Base-by-base conservation (phyloP, 2,329 filamentous ascomycete genomes). In the Gremmenia infestans region DNA sequence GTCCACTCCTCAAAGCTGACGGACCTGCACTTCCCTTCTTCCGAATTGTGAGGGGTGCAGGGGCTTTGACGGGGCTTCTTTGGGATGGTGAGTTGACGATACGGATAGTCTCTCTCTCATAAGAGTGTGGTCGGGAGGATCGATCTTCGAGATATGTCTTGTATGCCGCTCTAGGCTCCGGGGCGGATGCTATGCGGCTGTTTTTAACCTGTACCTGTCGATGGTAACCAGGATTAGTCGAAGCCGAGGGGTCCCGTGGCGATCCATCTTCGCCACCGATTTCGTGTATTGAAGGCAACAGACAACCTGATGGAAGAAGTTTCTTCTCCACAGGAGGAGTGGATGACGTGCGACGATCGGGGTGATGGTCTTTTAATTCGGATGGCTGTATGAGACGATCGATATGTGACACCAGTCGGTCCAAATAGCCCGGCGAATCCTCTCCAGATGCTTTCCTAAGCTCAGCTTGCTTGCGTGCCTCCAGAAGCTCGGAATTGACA, bases 401-500 rank as follows among this genome's bases (percentile, higher is more conserved):
- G 12, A 86, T 73, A 59, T 85, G 78, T 8, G 76, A 76, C 47
- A 88, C 79, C 23, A 88, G 78, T 48, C 83, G 79, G 35, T 81
- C 76, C 43, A 86, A 74, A 57, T 83, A 79, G 4, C 74, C 72
- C 45, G 65, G 17, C 59, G 78, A 70, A 71, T 62, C 56, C 40
- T 54, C 59, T 25, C 61, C 66, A 40, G 57, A 62, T 50, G 52
- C 48, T 53, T 65, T 67, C 36, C 68, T 62, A 42, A 63, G 53
- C 50, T 68, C 64, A 17, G 65, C 67, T 43, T 68, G 56, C 50
- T 64, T 63, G 17, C 64, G 57, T 32, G 68, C 67, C 51, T 70
- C 61, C 4, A 65, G 32, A 23, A 70, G 58, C 52, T 70, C 63
- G 43, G 60, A 49, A 15, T 66, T 66, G 19, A 68, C 56, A 14